Conservation (phyloP, 352 stramenopile genomes). For the Plasmopara muralis region DNA sequence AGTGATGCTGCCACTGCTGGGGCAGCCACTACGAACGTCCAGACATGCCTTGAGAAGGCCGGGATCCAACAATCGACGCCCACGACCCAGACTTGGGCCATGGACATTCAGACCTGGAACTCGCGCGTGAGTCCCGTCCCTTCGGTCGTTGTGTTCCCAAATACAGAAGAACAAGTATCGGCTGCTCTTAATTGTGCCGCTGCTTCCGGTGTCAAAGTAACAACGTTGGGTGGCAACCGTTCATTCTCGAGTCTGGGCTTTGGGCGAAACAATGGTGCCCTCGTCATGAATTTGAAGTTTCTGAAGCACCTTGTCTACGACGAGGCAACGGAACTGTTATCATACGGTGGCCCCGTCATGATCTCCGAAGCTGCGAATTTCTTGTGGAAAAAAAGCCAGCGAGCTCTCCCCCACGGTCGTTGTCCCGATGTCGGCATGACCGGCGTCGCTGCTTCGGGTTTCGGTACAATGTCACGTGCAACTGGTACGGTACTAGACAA, state of each 20-base stretch:
- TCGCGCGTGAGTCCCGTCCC: constrained; percentile 2
- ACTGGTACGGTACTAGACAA: constrained; percentile 1
- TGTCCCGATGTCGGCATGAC: constrained; percentile 2
- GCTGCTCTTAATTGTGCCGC: constrained; percentile 1
- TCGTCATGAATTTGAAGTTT: constrained; percentile 3
- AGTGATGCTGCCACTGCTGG: background rate
- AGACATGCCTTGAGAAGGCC: background rate
- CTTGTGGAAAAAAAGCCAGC: constrained; percentile 1
- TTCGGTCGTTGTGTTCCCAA: background rate
- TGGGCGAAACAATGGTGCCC: constrained; percentile 1
- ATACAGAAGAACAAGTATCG: constrained; percentile 2
- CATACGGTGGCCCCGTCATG: constrained; percentile 3
- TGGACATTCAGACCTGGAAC: constrained; percentile 2
- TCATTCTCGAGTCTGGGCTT: constrained; percentile 2
- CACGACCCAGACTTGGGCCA: background rate
- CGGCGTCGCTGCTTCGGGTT: constrained; percentile 3
- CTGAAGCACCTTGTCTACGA: constrained; percentile 2
- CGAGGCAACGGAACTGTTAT: background rate
- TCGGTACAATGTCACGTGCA: background rate
- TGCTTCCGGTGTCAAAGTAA: constrained; percentile 2
- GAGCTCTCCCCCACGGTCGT: constrained; percentile 2
- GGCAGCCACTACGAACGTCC: background rate
- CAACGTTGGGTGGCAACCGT: constrained; percentile 4
- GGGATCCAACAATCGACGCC: background rate
- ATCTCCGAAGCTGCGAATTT: constrained; percentile 1